Conservation (phyloP, 2,329 filamentous ascomycete species). For the Gaeumannomyces tritici region DNA sequence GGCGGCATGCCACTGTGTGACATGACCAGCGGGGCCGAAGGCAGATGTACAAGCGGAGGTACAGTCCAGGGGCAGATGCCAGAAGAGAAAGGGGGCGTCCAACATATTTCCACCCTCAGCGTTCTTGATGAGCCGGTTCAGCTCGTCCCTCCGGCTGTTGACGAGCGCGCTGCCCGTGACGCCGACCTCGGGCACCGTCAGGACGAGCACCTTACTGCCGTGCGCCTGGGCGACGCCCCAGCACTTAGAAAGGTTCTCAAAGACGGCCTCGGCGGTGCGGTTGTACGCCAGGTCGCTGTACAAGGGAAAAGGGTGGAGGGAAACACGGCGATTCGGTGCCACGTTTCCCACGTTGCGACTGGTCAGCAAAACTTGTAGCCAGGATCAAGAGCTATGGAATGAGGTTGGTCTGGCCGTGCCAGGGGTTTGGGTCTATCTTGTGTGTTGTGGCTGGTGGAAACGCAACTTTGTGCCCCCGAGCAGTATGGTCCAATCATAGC, state of each 20-base stretch:
- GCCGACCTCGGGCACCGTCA: conserved; percentile 50
- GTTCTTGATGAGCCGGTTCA: conserved; percentile 44
- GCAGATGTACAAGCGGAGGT: too few species aligned
- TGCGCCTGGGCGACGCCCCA: conserved; percentile 41
- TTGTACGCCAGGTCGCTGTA: conserved; percentile 38
- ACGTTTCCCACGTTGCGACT: too few species aligned
- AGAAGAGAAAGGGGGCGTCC: conserved; percentile 15
- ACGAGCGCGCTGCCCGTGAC: conserved; percentile 6
- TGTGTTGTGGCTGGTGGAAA: too few species aligned
- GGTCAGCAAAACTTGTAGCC: too few species aligned
- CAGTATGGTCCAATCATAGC: conserved; percentile 52
- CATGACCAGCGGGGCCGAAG: too few species aligned
- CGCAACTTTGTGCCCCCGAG: conserved; percentile 51
- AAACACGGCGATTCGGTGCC: too few species aligned
- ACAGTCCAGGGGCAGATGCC: neutral
- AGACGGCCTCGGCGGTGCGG: conserved; percentile 30
- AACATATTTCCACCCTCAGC: conserved; percentile 43
- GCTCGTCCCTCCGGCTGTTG: conserved; percentile 9
- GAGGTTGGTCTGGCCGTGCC: too few species aligned
- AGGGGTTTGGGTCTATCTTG: too few species aligned
- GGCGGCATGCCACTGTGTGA: too few species aligned
- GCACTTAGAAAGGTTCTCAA: conserved; percentile 33
- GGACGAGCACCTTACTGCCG: conserved; percentile 47
- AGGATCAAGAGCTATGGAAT: too few species aligned
- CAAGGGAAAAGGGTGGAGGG: too few species aligned